phyloP scores from a whole-genome alignment of 768 basidiomycete species.

The Brasilioporus rufonigricans region DNA sequence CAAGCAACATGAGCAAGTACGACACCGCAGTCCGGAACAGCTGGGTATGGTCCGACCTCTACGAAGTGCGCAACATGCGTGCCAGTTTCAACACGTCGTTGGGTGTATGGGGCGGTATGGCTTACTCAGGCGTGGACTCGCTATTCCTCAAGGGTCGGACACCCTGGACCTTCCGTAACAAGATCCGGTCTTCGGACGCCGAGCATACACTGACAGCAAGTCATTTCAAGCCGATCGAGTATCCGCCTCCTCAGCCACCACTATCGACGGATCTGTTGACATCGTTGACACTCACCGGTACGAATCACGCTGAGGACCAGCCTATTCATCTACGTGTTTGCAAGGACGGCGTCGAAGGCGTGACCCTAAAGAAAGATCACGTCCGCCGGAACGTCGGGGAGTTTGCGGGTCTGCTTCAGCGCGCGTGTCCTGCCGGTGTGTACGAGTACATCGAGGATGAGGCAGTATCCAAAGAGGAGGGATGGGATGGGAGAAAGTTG shows the following conservation, averaged over 20 bases:
- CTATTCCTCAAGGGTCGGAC: slow-evolving; percentile 79
- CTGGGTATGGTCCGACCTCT: slow-evolving; percentile 84
- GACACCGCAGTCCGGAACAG: slow-evolving; percentile 65
- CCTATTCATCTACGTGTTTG: slow-evolving; percentile 82
- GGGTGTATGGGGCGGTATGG: slow-evolving; percentile 84
- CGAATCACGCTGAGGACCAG: slow-evolving; percentile 97
- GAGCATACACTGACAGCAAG: slow-evolving; percentile 67
- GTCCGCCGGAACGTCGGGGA: slow-evolving; percentile 71
- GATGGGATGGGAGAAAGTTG: slow-evolving; percentile 81
- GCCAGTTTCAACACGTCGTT: slow-evolving; percentile 82
- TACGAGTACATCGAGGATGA: slow-evolving; percentile 93
- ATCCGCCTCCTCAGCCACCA: slow-evolving; percentile 85
- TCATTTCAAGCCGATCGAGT: slow-evolving; percentile 71
- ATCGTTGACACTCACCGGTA: slow-evolving; percentile 84
- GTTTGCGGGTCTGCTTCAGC: slow-evolving; percentile 85
- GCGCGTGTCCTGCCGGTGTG: slow-evolving; percentile 92
- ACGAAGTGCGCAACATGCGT: slow-evolving; percentile 88
- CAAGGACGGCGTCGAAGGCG: slow-evolving; percentile 37
- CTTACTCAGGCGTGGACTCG: slow-evolving; percentile 87
- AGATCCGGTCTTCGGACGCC: slow-evolving; percentile 53
- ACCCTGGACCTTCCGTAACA: slow-evolving; percentile 90
- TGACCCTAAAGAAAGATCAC: slow-evolving; percentile 54
- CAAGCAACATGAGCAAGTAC: slow-evolving; percentile 71
- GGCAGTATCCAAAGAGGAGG: slow-evolving; percentile 44
- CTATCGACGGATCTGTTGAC: slow-evolving; percentile 93